Base-by-base conservation (phyloP, 2,329 filamentous ascomycete species). In the Apiospora kogelbergensis region DNA sequence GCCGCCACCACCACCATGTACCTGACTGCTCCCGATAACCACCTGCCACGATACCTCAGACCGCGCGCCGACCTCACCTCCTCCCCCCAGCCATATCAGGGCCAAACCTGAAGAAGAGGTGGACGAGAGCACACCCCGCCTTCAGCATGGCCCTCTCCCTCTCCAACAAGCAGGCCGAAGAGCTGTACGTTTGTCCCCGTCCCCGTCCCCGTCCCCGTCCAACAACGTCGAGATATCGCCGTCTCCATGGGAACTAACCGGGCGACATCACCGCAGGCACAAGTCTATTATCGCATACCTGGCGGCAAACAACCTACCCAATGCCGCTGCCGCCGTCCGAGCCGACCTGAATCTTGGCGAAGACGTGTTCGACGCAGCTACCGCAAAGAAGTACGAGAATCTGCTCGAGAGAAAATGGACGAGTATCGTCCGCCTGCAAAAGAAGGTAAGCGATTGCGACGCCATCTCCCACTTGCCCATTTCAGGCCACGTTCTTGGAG, bases 381-480 rank as follows among this genome's bases (percentile, higher is more conserved):
- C 93, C 24, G 88, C 91, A 67, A 97, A 97, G 84, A 97, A 97
- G 82, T 98, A 98, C 83, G 94, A 97, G 81, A 93, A 93, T 1
- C 82, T 98, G 37, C 82, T 98, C 73, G 95, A 98, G 86, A 98
- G 97, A 88, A 98, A 98, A 85, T 98, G 95, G 95, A 98, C 95
- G 24, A 96, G 94, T 76, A 92, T 98, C 37, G 94, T 98, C 76
- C 88, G 95, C 71, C 81, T 98, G 80, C 95, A 98, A 82, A 98
- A 97, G 82, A 98, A 97, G 92, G 93, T 92, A 81, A 66, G 81
- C 72, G 67, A 24, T 22, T 33, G 53, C 30, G 53, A 60, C 30
- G n/a, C 53, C 53, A 15, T 30, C 17, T 37, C 53, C 9, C 53
- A 2, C 48, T 22, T 15, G 3, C 20, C 9, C 26, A 20, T n/a